Percentiles rank a stretch among this genome's conserved stretches.
phyloP scores from a whole-genome alignment of 148 eudicot species.

The Heliamphora exappendiculata region DNA sequence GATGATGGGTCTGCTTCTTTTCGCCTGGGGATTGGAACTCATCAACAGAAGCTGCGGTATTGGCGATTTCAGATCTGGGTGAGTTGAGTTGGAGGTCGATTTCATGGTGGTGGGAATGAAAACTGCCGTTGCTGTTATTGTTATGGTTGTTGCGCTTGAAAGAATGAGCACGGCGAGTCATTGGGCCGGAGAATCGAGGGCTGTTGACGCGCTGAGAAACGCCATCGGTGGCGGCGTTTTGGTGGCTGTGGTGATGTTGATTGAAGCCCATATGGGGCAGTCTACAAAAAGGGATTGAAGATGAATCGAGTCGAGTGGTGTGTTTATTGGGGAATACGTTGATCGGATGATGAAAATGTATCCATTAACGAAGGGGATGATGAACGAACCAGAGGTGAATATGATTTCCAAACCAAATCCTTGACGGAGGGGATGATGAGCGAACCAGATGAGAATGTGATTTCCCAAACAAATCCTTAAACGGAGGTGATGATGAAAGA shows the following conservation, averaged over 20 bases:
- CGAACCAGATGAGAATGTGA: too few relatives aligned
- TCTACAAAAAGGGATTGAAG: neutral
- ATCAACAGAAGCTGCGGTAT: slow-evolving; percentile 23
- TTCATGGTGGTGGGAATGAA: slow-evolving; percentile 33
- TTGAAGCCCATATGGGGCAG: slow-evolving; percentile 30
- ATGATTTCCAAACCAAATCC: too few relatives aligned
- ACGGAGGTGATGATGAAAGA: too few relatives aligned
- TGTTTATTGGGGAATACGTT: neutral
- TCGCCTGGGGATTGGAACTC: slow-evolving; percentile 38
- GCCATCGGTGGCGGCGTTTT: slow-evolving; percentile 33
- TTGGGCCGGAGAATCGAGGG: slow-evolving; percentile 64
- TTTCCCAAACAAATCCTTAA: too few relatives aligned
- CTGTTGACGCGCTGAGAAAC: slow-evolving; percentile 55
- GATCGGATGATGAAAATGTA: neutral
- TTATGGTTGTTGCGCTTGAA: slow-evolving; percentile 47
- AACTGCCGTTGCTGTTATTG: slow-evolving; percentile 3
- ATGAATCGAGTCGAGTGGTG: neutral
- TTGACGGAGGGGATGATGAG: too few relatives aligned
- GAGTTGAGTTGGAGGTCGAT: slow-evolving; percentile 56
- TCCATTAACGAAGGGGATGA: neutral
- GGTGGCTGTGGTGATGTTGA: slow-evolving; percentile 28
- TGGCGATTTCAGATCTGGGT: slow-evolving; percentile 65
- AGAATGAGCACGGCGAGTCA: slow-evolving; percentile 84
- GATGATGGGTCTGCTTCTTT: slow-evolving; percentile 35
- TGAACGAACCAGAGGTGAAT: neutral